Evolutionary conservation across 768 basidiomycete species (phyloP).

Genomic region (Glaciozyma martinii): DNA sequence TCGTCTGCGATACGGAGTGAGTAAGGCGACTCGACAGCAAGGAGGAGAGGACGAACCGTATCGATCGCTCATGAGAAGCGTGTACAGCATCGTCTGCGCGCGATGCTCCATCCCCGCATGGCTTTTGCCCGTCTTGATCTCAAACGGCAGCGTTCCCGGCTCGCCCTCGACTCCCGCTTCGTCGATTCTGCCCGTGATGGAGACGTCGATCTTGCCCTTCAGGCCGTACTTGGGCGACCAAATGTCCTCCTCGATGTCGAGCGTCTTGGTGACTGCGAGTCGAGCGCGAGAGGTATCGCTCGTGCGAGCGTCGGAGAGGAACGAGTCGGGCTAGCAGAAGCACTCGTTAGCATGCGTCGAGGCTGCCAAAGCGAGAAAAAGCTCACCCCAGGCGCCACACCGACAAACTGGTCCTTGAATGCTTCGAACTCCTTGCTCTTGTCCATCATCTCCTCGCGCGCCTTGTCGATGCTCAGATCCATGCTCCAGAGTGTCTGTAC

Average conservation of each 20-base stretch:
- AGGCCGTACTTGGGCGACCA: constrained; percentile 92
- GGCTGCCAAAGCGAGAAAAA: background rate
- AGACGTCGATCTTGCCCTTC: constrained; percentile 92
- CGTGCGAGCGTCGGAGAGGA: constrained; percentile 60
- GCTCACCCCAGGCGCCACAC: constrained; percentile 56
- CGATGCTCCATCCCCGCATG: constrained; percentile 79
- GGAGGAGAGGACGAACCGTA: constrained; percentile 46
- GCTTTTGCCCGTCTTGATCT: constrained; percentile 88
- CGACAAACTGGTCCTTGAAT: constrained; percentile 53
- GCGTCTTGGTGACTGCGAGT: constrained; percentile 63
- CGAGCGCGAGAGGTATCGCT: constrained; percentile 46
- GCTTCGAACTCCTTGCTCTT: constrained; percentile 38
- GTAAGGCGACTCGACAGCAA: background rate
- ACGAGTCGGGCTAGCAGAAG: constrained; percentile 51
- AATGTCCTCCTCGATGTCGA: constrained; percentile 93
- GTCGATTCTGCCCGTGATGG: constrained; percentile 59
- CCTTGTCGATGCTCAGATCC: constrained; percentile 14
- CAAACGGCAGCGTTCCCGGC: constrained; percentile 58
- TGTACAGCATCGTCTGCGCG: constrained; percentile 96
- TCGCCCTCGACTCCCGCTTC: constrained; percentile 41
- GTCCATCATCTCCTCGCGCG: constrained; percentile 37
- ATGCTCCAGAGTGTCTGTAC: constrained; percentile 24
- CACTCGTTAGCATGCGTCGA: background rate
- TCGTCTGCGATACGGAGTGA: constrained; percentile 44
- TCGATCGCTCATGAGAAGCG: constrained; percentile 78